Base-by-base conservation (phyloP, 345 rosid species). In the Melaleuca quinquenervia region DNA sequence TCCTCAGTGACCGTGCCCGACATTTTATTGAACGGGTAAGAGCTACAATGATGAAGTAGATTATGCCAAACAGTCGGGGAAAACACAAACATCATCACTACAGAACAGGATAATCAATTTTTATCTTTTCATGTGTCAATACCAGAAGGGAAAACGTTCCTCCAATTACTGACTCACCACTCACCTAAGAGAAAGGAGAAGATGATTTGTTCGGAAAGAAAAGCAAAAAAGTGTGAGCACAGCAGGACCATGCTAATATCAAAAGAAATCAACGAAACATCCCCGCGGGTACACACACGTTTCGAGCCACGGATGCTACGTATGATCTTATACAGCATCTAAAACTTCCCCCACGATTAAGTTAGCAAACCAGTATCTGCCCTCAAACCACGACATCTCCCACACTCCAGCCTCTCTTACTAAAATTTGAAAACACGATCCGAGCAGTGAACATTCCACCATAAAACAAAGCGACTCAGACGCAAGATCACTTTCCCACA, bases 1-100 rank as follows among this genome's bases (percentile, higher is more conserved):
- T 90, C 89, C 88, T 88, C 96, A 80, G 84, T 84, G 48, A n/a
- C 87, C 53, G 87, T 20, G 82, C 51, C 82, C 0, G 92, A 89
- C 92, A 89, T 89, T 27, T 52, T 32, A 55, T 74, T 1, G 84
- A 56, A 48, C 22, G 51, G 4, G 84, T 48, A 32, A 13, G 24
- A 21, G 84, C 87, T 86, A 84, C 55, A 86, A 32, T 10, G 5
- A 22, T 15, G 22, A 55, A 27, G 48, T 14, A 12, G 26, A 48
- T 55, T 10, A 52, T 29, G 16, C 52, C 52, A 27, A 84, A 13
- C 51, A 21, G 54, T 84, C 22, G 52, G 58, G 32, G 41, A 14
- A 7, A 52, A 13, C 54, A 83, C 29, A 29, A 51, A 16, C 84
- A 52, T 82, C 56, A 10, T 70, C 45, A 16, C 78, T 5, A 8